Percentiles rank a stretch among this genome's conserved stretches.
Evolutionary conservation across 1,284 basidiomycete species (phyloP).

Genomic region (Trametes versicolor): DNA sequence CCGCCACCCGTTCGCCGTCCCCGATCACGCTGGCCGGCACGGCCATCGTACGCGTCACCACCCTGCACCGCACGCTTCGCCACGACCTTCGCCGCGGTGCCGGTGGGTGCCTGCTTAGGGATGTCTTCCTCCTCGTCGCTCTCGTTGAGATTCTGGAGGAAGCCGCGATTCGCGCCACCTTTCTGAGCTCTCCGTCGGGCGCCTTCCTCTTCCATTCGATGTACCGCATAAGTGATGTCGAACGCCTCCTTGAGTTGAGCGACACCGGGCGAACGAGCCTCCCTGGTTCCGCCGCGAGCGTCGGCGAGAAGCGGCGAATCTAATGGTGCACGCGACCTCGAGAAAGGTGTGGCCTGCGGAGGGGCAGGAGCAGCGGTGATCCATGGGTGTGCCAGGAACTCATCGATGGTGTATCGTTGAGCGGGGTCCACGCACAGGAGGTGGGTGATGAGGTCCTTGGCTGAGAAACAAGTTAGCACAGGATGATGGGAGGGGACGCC

Average conservation of each 20-base stretch:
- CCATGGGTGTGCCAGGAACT: slow-evolving; percentile 98
- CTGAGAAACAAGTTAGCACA: slow-evolving; percentile 51
- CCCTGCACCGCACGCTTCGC: slow-evolving; percentile 51
- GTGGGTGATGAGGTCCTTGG: slow-evolving; percentile 96
- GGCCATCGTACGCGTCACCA: slow-evolving; percentile 61
- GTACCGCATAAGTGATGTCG: slow-evolving; percentile 98
- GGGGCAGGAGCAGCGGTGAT: slow-evolving; percentile 77
- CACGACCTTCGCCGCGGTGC: slow-evolving; percentile 50
- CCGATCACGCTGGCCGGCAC: slow-evolving; percentile 80
- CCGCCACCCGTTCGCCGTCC: slow-evolving; percentile 47
- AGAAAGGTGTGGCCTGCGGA: slow-evolving; percentile 66
- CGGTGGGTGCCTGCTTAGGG: slow-evolving; percentile 37
- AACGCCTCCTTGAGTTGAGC: slow-evolving; percentile 97
- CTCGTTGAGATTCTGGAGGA: slow-evolving; percentile 90
- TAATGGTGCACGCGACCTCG: slow-evolving; percentile 61
- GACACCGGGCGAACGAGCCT: slow-evolving; percentile 92
- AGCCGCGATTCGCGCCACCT: slow-evolving; percentile 83
- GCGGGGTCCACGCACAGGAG: slow-evolving; percentile 96
- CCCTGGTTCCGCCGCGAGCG: slow-evolving; percentile 81
- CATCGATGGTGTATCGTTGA: slow-evolving; percentile 97
- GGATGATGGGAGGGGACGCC: slow-evolving; percentile 11
- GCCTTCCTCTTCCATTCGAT: slow-evolving; percentile 99
- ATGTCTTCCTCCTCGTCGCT: slow-evolving; percentile 83
- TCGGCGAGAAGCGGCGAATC: slow-evolving; percentile 93
- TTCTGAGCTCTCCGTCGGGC: slow-evolving; percentile 85